These are phyloP conservation scores for Pelargonium australe DNA, from an alignment of 441 rosid species.

Conservation along the genomic window DNA sequence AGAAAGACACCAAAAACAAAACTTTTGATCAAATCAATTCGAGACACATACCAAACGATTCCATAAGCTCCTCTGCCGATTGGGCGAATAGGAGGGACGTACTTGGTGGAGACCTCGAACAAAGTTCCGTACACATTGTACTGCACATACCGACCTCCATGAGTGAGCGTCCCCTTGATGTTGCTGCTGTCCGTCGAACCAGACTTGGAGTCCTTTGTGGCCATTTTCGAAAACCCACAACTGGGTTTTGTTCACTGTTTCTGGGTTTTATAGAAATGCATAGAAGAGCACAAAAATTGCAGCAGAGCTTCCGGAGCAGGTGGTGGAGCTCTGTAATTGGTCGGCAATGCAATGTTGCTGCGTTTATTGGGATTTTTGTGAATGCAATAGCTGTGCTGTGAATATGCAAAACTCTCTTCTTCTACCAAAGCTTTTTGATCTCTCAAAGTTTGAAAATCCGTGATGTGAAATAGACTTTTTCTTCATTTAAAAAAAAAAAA, in stretches of 20 bases:
- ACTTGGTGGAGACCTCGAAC: conserved; percentile 79
- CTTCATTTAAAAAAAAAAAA: neutral
- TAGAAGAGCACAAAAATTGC: neutral
- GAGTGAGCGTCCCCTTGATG: conserved; percentile 60
- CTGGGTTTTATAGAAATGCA: neutral
- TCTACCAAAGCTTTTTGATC: neutral
- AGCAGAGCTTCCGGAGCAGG: neutral
- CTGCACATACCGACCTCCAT: conserved; percentile 83
- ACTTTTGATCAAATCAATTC: neutral
- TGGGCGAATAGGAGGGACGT: conserved; percentile 84
- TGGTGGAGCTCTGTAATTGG: neutral
- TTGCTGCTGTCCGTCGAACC: conserved; percentile 34
- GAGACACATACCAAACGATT: conserved; percentile 51
- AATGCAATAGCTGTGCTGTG: too few species aligned
- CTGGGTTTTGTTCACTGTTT: conserved; percentile 2
- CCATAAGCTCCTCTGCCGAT: conserved; percentile 86
- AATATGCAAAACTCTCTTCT: neutral
- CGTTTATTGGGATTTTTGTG: neutral
- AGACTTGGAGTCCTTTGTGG: conserved; percentile 42
- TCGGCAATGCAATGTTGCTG: neutral
- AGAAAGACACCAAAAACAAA: neutral
- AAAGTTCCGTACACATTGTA: conserved; percentile 78
- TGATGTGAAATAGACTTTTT: neutral
- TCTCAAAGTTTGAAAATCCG: neutral
- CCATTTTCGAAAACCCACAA: conserved; percentile 25